Evolutionary conservation across 73 alveolate species (phyloP).

Genomic region (Blepharisma stoltei): DNA sequence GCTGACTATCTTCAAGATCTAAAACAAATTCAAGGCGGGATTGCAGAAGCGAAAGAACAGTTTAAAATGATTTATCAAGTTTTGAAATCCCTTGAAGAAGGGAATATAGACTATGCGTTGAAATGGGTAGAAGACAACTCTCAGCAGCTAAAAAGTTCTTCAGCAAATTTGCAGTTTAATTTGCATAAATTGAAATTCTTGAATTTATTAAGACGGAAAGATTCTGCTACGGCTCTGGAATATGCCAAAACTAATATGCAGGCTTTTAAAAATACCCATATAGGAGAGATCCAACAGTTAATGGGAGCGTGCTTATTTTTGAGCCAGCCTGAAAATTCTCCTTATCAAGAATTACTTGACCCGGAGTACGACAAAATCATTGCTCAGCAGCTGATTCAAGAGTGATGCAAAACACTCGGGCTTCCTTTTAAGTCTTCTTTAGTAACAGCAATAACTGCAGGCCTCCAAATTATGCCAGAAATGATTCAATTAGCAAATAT

Average conservation of each 20-base stretch:
- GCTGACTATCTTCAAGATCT: background rate
- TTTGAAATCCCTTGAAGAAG: conserved; percentile 9
- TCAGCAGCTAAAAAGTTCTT: background rate
- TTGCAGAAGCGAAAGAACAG: background rate
- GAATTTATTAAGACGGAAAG: background rate
- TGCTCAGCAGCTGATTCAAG: background rate
- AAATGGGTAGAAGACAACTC: conserved; percentile 1
- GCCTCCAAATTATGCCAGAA: background rate
- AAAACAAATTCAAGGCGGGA: background rate
- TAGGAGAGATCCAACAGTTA: background rate
- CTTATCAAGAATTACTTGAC: background rate
- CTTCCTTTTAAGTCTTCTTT: background rate
- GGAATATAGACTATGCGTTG: background rate
- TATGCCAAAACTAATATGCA: background rate
- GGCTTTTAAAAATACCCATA: background rate
- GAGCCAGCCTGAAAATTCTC: conserved; percentile 6
- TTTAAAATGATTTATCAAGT: background rate
- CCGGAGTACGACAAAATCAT: background rate
- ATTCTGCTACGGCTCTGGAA: background rate
- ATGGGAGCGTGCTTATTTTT: background rate
- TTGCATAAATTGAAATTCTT: background rate
- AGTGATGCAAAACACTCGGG: background rate
- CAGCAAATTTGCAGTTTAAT: background rate
- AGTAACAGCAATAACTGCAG: background rate
- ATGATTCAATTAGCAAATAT: background rate